Conservation (phyloP, 1,284 basidiomycete species). For the Ganoderma meredithae region DNA sequence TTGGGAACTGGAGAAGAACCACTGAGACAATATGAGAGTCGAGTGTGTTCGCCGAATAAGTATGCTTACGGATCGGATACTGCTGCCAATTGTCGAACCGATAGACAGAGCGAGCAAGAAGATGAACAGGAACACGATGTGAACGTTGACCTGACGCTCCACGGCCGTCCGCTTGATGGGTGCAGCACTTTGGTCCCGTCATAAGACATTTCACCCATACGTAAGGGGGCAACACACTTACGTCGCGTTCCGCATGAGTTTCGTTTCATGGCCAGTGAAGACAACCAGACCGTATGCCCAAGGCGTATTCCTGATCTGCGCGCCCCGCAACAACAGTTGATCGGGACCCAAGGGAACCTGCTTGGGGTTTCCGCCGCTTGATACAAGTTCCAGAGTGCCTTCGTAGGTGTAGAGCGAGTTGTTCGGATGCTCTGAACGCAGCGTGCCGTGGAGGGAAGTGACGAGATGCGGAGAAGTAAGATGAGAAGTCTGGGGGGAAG, state of each 20-base stretch:
- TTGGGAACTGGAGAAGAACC: conserved; percentile 84
- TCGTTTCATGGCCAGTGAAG: conserved; percentile 98
- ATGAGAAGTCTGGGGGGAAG: conserved; percentile 81
- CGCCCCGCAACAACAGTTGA: conserved; percentile 93
- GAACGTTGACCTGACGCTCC: conserved; percentile 94
- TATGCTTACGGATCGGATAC: conserved; percentile 71
- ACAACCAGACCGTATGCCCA: conserved; percentile 97
- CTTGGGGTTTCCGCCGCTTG: conserved; percentile 66
- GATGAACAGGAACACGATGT: conserved; percentile 96
- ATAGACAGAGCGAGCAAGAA: conserved; percentile 89
- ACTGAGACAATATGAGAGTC: conserved; percentile 45
- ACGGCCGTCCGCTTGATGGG: conserved; percentile 98
- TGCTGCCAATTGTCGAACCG: conserved; percentile 92
- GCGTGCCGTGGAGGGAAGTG: conserved; percentile 78
- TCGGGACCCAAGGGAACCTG: conserved; percentile 94
- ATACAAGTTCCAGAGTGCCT: conserved; percentile 77
- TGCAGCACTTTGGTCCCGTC: conserved; percentile 66
- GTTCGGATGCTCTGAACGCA: conserved; percentile 96
- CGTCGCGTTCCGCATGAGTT: conserved; percentile 97
- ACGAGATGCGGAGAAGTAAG: conserved; percentile 85
- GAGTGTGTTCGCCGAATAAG: not conserved
- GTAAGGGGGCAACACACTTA: conserved; percentile 48
- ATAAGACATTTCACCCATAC: conserved; percentile 29
- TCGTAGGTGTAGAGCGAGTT: conserved; percentile 98
- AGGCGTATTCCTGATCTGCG: conserved; percentile 95